Base-by-base conservation (phyloP, 192 early-diverging fungal species). In the Backusella australiensis region DNA sequence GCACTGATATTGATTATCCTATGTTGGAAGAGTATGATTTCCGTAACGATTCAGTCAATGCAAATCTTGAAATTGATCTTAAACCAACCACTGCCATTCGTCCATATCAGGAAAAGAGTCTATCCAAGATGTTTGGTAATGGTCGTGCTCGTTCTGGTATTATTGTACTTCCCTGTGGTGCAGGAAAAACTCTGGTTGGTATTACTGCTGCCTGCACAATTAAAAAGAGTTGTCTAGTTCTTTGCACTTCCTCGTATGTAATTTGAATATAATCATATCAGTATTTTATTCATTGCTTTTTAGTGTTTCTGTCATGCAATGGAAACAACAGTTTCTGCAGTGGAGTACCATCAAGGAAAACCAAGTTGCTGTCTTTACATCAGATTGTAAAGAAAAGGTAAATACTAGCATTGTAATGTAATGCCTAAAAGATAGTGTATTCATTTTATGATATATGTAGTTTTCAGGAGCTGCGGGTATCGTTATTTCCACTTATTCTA, bases 1-100 rank as follows among this genome's bases (percentile, higher is more conserved):
- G 96, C 85, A 94, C 91, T 72, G 93, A 92, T 41, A 84, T 99
- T 38, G 96, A 97, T 65, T 96, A 92, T 74, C 96, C 98, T 1
- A 92, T 97, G 88, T 86, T 99, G 63, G 97, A 98, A 75, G 97
- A 99, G 82, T 99, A 99, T 81, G 97, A 99, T 82, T 99, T 99
- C 79, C 89, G 94, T 68, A 94, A 95, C 75, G 90, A 91, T 80
- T 81, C 80, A 23, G 49, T 75, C 32, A 85, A 88, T 65, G 81
- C 89, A 9, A 82, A 86, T 52, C 80, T 90, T 21, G 89, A 90
- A 41, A 90, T 99, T 71, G 94, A 97, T 75, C 91, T 98, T 14
- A 98, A 98, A 79, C 93, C 97, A n/a, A 93, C 93, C 8, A 97
- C 97, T 3, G 90, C 90, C 0, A 92, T 99, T 81, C 90, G 97